Evolutionary conservation across 768 basidiomycete species (phyloP), one percentile per base, ranked within the genome.

Genomic region (Lyophyllum shimeji): DNA sequence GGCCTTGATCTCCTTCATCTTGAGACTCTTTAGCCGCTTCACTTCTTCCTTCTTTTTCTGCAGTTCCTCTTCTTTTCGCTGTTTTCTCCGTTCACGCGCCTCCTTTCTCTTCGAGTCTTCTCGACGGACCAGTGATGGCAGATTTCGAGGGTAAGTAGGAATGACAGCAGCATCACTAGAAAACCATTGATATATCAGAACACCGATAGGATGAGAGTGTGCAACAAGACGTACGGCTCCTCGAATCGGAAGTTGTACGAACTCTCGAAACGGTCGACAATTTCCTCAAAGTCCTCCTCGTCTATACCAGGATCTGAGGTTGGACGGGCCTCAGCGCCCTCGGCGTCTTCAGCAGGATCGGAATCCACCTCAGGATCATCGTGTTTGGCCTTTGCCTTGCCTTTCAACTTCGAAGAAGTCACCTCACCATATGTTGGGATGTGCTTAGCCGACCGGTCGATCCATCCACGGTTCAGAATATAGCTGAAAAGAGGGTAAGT

Each of bases 181-280:
- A 17, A 45, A 37, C 5, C 13, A 1, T 21, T 56, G 8, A 50
- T 27, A 34, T 45, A 23, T 3, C 7, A 50, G 52, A 20, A 53
- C 29, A 3, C 3, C 13, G 40, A 15, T 31, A 46, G 20, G 23
- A n/a, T 25, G 31, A 33, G 13, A 46, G 44, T 42, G 43, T 43
- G 62, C 61, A 25, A 65, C 68, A 8, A 34, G 56, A 85, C 93
- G 64, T 65, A 93, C 84, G 92, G 90, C 71, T 99, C 96, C 70
- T 99, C 96, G 69, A 93, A 99, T 51, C 97, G 86, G 75, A 97
- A 97, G 71, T 98, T 98, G 74, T 98, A 99, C 15, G 90, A 90
- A n/a, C 84, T 85, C 74, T 99, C 97, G 61, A 98, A 99, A 43
- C 84, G 83, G 25, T 97, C 95, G 5, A 86, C 90, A 59, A 91